Evolutionary conservation across 164 flowering plant genomes (phyloP), one percentile per base, ranked within the genome.

Genomic region (Cinnamomum chago): DNA sequence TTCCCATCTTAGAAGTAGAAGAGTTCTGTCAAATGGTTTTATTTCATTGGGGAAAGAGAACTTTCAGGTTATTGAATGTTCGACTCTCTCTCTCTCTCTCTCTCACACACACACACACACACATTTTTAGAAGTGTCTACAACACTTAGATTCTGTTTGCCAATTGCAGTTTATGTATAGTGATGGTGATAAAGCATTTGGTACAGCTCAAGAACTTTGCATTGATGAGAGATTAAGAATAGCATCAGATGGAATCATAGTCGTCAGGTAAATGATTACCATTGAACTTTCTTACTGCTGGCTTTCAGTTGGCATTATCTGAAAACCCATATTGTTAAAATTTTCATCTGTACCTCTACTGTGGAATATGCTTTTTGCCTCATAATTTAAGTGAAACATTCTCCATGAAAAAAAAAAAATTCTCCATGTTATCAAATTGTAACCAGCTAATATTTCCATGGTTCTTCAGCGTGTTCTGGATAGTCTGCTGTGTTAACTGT

Each of bases 141-240:
- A n/a, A 77, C 35, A 24, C 40, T 20, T 24, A 28, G 2, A 25
- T 66, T 66, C 24, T 30, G 12, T 2, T 68, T 71, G 74, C 27
- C 47, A n/a, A 40, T 81, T 82, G 81, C 90, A 96, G 98, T 83
- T 91, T 84, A 96, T 92, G 97, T 96, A 92, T 73, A 94, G 84
- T 72, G 99, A 96, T 82, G 99, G 99, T 14, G 99, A 94, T 80
- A 96, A 96, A 86, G 99, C 99, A 79, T 96, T 94, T 85, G 98
- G 99, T 64, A 90, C 97, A 35, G 88, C 97, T 68, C 64, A 86
- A 73, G 99, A 96, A 81, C 97, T 96, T 70, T 92, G 97, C 68
- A 58, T 96, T 73, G 97, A 94, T 70, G 98, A 96, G 86, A 92
- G 99, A 77, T 82, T 86, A 70, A 88, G 87, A 86, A 91, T 96